phyloP scores from a whole-genome alignment of 2,329 filamentous ascomycete genomes.

The Dothiorella sarmentorum region DNA sequence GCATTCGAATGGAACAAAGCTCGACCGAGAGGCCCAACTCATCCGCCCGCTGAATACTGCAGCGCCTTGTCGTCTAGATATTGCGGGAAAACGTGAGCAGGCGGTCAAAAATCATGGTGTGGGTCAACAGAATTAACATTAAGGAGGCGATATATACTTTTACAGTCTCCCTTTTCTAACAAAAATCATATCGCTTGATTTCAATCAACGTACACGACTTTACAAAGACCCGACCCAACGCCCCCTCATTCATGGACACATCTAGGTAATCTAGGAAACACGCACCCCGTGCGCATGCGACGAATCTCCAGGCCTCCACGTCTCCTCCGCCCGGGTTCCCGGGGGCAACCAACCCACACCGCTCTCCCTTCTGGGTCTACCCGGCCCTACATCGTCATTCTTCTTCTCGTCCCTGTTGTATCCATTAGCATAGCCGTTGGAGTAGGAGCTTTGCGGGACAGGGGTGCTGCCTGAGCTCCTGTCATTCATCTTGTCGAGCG shows the following conservation, averaged over 20 bases:
- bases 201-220: slow-evolving; percentile 3
- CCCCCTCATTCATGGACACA: slow-evolving; percentile 4
- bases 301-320: slow-evolving; percentile 53
- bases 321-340: slow-evolving; percentile 82
- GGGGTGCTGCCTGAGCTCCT: neutral
- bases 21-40: neutral
- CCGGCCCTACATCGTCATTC: slow-evolving; percentile 50
- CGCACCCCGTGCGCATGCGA: slow-evolving; percentile 14
- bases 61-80: no score
- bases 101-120: no score
- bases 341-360: slow-evolving; percentile 63
- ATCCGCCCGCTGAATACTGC: neutral
- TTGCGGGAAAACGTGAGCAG: no score
- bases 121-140: neutral
- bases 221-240: slow-evolving; percentile 6
- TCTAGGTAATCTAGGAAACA: slow-evolving; percentile 12
- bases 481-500: slow-evolving; percentile 16
- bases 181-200: slow-evolving; percentile 7
- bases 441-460: slow-evolving; percentile 8
- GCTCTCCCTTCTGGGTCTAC: slow-evolving; percentile 39
- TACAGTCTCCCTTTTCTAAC: neutral
- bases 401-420: slow-evolving; percentile 51
- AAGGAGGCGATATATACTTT: neutral
- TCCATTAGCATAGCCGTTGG: slow-evolving; percentile 19
- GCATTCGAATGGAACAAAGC: no score